Base-by-base conservation (phyloP, 306 rosid genomes). In the Luffa aegyptiaca region DNA sequence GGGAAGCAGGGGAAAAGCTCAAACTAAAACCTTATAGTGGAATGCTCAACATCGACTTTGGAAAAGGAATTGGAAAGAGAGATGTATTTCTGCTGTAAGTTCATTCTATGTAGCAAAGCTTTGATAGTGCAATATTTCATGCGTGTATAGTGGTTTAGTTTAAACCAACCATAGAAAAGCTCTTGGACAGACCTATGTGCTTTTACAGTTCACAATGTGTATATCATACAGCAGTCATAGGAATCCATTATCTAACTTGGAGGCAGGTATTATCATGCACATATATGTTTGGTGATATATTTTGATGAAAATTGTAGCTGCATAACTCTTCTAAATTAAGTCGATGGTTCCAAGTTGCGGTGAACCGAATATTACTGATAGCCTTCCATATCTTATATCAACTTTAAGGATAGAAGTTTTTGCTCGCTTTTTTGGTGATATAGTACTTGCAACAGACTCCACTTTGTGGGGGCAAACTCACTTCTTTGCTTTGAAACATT, bases 1-100 rank as follows among this genome's bases (percentile, higher is more conserved):
- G 83, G 84, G 86, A 84, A 92, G 84, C 87, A 92, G 98, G 97
- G 81, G 86, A 91, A 85, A 86, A 86, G 87, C 75, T 92, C 90
- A 92, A 84, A 85, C 92, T 94, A 83, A 92, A 87, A 90, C 98
- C 98, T 76, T 94, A 94, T 79, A 92, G 93, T 84, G 97, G 97
- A 82, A 91, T 91, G 97, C 95, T 92, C 92, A 91, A 86, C 75
- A 81, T 94, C 77, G 98, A 94, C 84, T 94, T 94, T 59, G 98
- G 98, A 83, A 92, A 85, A 83, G 98, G 98, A 81, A 92, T 94
- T 62, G 96, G 97, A 82, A 92, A 88, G 86, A 90, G 91, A 88
- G 95, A 94, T 85, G 97, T 94, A 83, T 92, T 87, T 88, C 95
- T 92, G 44, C 74, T 94, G 98, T 92, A 90, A 92, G 98, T 91